phyloP scores from a whole-genome alignment of 2,329 filamentous ascomycete species.

The Colletotrichum magnum region DNA sequence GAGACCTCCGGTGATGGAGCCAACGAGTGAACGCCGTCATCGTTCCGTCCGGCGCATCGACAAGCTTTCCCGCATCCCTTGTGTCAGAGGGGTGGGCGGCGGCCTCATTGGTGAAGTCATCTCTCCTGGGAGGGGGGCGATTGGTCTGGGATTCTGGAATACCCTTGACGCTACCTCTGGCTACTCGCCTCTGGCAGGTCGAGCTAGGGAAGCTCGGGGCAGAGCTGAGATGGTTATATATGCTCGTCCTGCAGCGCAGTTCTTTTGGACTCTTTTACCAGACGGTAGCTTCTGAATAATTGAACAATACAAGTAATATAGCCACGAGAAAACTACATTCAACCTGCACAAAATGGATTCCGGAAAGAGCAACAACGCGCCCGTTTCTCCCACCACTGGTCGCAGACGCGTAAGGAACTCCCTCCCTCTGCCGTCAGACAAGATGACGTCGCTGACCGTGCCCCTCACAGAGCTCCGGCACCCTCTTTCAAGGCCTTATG shows the following conservation, averaged over 20 bases:
- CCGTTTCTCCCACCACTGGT: constrained; percentile 16
- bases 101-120: constrained; percentile 42
- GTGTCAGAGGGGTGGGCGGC: constrained; percentile 38
- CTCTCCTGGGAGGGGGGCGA: constrained; percentile 3
- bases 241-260: neutral
- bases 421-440: accelerated
- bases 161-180: constrained; percentile 10
- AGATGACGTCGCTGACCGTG: constrained; percentile 4
- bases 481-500: constrained; percentile 66
- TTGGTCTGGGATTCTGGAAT: constrained; percentile 26
- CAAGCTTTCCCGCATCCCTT: constrained; percentile 42
- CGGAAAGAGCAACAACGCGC: constrained; percentile 32
- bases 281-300: neutral
- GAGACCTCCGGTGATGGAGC: constrained; percentile 21
- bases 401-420: constrained; percentile 34
- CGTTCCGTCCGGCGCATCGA: constrained; percentile 33
- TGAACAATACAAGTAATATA: neutral
- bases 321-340: neutral
- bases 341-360: constrained; percentile 29
- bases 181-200: constrained; percentile 12
- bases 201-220: constrained; percentile 10
- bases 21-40: constrained; percentile 34
- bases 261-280: no score
- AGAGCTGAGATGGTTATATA: constrained; percentile 35
- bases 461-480: constrained; percentile 58